Conservation (phyloP, 768 basidiomycete species). For the Boletus bicolor region DNA sequence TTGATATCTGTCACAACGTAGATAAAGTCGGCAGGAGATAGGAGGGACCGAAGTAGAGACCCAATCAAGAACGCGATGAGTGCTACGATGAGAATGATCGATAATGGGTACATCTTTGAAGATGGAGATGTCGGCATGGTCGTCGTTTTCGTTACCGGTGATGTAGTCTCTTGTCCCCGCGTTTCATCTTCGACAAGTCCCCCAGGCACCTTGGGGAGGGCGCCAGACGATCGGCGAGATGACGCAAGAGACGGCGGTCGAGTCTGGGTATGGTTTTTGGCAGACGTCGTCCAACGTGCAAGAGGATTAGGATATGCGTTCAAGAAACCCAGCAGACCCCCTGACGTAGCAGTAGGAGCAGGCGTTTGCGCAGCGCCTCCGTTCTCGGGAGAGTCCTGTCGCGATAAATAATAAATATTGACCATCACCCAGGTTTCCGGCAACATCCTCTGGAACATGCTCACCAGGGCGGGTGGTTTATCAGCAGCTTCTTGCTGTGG, state of each 20-base stretch:
- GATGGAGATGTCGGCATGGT: background rate
- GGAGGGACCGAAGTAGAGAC: slow-evolving; percentile 80
- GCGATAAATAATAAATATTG: background rate
- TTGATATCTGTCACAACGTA: slow-evolving; percentile 63
- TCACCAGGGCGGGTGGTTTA: slow-evolving; percentile 20
- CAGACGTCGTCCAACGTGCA: slow-evolving; percentile 44
- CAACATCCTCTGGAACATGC: slow-evolving; percentile 3
- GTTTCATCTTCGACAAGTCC: slow-evolving; percentile 27
- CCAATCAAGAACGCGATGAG: slow-evolving; percentile 91
- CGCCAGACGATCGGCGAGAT: slow-evolving; percentile 25
- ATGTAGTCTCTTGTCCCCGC: background rate
- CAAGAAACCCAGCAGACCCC: slow-evolving; percentile 57
- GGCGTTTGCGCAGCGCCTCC: slow-evolving; percentile 19
- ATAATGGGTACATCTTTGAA: slow-evolving; percentile 37
- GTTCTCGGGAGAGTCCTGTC: slow-evolving; percentile 29
- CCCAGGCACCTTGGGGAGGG: slow-evolving; percentile 35
- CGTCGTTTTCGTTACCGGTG: slow-evolving; percentile 1
- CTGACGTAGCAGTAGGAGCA: slow-evolving; percentile 22
- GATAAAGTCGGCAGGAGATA: slow-evolving; percentile 90
- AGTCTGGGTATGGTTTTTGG: slow-evolving; percentile 22
- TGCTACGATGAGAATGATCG: slow-evolving; percentile 69
- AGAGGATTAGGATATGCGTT: slow-evolving; percentile 59
- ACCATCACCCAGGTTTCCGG: background rate
- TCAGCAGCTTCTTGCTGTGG: slow-evolving; percentile 21
- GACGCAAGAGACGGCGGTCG: slow-evolving; percentile 19